Base-by-base conservation (phyloP, 257 asterid species). In the Nicotiana otophora region DNA sequence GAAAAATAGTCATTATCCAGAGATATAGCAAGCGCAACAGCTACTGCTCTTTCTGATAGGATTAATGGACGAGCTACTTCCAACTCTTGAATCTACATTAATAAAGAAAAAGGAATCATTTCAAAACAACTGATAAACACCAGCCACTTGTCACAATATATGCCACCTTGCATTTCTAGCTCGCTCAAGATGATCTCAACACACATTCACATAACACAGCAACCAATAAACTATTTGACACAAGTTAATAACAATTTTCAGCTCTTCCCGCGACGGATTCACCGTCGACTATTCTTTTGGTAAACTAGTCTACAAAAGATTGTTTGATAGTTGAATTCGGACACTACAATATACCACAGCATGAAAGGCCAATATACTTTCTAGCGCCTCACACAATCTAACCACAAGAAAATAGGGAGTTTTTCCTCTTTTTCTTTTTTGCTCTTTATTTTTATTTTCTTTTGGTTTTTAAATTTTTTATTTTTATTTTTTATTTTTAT, bases 1-100 rank as follows among this genome's bases (percentile, higher is more conserved):
- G 98, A 95, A 90, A 95, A 95, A 88, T 94, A 94, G 88, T 95
- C 99, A 79, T 94, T 94, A 86, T 95, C 99, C 58, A 95, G 93
- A 12, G 97, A 90, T 82, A 95, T 86, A 69, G 99, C 99, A 57
- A 95, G 93, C 64, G 99, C 98, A 78, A 95, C 93, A 81, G 97
- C 88, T 82, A 95, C 95, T 67, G 98, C 98, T 86, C 99, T 89
- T 86, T 95, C 97, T 28, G 97, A 93, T 82, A 94, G 87, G 77
- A 94, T 92, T 86, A 95, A 83, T 2, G 97, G 89, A 67, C 92
- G 94, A 67, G 86, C 81, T 60, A 95, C 98, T 17, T 84, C 82
- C 74, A 95, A 88, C 85, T 95, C 97, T 85, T 91, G 90, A 81
- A 90, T 89, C 99, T 95, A 85, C 86, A 84, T 65, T 65, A 64